Base-by-base conservation (phyloP, 2,329 filamentous ascomycete species). In the Acephala macrosclerotiorum region DNA sequence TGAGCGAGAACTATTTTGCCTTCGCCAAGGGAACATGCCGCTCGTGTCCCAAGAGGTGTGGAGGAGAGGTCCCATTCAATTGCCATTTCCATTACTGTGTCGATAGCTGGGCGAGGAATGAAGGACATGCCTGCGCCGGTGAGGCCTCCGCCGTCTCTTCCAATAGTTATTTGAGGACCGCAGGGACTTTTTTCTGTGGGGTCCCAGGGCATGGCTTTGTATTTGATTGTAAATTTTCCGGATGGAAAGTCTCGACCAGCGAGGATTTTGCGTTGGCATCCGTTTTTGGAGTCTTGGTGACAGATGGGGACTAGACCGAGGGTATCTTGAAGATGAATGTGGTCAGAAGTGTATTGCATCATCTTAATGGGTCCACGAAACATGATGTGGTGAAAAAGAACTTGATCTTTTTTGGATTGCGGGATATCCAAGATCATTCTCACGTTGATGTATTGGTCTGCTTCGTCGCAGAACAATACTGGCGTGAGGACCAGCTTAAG, bases 181-280 rank as follows among this genome's bases (percentile, higher is more conserved):
- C 53, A 57, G 25, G 53, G 26, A 57, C 53, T 57, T 57, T 26
- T n/a, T 36, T 57, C 53, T 18, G 53, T 57, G 53, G 53, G 53
- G 20, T 57, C n/a, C 53, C 26, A 57, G 16, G 53, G 53, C 53
- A 20, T 18, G 29, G 53, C 53, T 57, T 57, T 26, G 29, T 57
- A 57, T 36, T 57, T 14, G 26, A 57, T 22, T 3, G 26, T 57
- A 7, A 57, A 9, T 20, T 57, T 16, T 18, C 53, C 53, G n/a
- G 53, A 26, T 5, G 53, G 36, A 22, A 57, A 4, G 38, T 42
- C 38, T 42, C 38, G 12, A 42, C 18, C 38, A 6, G 18, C 38
- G 18, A 42, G 38, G 14, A 42, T 6, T 12, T 42, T n/a, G 12
- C 38, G 38, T 4, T 16, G 18, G 12, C 38, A 12, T 42, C 38